Percentiles rank a stretch among this genome's conserved stretches.
Evolutionary conservation across 345 rosid genomes (phyloP).

Genomic region (Draba incana): DNA sequence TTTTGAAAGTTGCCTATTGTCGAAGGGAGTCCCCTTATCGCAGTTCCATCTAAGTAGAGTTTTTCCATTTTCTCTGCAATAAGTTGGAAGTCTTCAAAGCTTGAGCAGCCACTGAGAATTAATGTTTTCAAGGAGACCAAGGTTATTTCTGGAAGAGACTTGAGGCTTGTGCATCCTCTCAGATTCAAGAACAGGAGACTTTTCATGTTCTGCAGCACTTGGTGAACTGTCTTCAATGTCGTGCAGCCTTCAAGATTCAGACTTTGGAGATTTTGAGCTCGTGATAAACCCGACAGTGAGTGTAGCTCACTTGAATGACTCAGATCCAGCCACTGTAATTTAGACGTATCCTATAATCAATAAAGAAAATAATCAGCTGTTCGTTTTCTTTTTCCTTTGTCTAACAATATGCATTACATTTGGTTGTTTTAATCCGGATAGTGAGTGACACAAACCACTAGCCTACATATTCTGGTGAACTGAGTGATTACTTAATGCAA

Average conservation of each 20-base stretch:
- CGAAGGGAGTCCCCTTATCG: slow-evolving; percentile 25
- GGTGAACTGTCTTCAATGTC: neutral
- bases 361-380: neutral
- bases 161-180: slow-evolving; percentile 27
- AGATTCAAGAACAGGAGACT: slow-evolving; percentile 31
- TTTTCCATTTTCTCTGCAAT: slow-evolving; percentile 2
- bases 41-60: slow-evolving; percentile 26
- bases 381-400: too few species aligned
- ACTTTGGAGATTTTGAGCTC: slow-evolving; percentile 29
- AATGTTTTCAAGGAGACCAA: slow-evolving; percentile 18
- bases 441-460: too few species aligned
- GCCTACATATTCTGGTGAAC: too few species aligned
- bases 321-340: slow-evolving; percentile 33
- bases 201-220: slow-evolving; percentile 20
- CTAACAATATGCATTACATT: too few species aligned
- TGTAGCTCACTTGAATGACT: slow-evolving; percentile 16
- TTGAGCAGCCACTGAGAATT: slow-evolving; percentile 33
- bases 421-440: too few species aligned
- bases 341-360: slow-evolving; percentile 27
- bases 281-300: slow-evolving; percentile 30
- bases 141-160: slow-evolving; percentile 17
- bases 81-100: slow-evolving; percentile 17
- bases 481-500: too few species aligned
- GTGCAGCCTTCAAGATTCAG: slow-evolving; percentile 32
- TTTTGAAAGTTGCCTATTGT: neutral